Base-by-base conservation (phyloP, 1,284 basidiomycete species). In the Boletus semigastroideus region DNA sequence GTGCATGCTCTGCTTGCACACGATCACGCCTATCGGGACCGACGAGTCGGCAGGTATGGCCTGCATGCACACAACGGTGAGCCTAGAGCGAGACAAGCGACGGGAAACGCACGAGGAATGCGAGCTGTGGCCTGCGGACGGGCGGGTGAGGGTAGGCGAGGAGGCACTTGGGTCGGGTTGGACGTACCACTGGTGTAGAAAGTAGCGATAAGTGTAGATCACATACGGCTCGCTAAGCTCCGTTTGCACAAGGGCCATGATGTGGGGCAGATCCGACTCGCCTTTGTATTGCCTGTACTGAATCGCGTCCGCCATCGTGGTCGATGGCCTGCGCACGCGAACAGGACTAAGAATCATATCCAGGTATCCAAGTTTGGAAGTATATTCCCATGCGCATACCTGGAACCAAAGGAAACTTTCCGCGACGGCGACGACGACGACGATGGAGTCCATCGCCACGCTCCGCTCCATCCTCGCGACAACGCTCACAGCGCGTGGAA, bases 171-270 rank as follows among this genome's bases (percentile, higher is more conserved):
- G 11, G 14, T 25, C 25, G 2, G 25, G 25, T 25, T 42, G 14
- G 38, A 70, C 82, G 59, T 52, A 94, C 95, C 97, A 99, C 62
- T 94, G 89, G 64, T 92, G 84, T 13, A 99, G 79, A 68, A 98
- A 98, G 71, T 97, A 97, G 4, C 94, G 86, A 63, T 92, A 94
- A 1, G 92, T 94, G 72, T 94, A 94, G 48, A 94, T 87, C 53
- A 96, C 93, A 74, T 94, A 98, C 34, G 95, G 96, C 72, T 98
- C 95, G 61, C 90, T 94, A 67, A 97, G 82, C 73, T 95, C 93
- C 63, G 80, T 86, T 74, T 94, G 89, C n/a, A 95, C 89, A 56
- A 97, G 80, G 33, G 82, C 75, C 82, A 94, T 91, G 63, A 95
- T 86, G 60, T 84, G 81, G 10, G 83, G 81, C 52, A 95, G 76